Evolutionary conservation across 208 protist species (phyloP), one percentile per base, ranked within the genome.

Genomic region (Acanthamoeba royreba): DNA sequence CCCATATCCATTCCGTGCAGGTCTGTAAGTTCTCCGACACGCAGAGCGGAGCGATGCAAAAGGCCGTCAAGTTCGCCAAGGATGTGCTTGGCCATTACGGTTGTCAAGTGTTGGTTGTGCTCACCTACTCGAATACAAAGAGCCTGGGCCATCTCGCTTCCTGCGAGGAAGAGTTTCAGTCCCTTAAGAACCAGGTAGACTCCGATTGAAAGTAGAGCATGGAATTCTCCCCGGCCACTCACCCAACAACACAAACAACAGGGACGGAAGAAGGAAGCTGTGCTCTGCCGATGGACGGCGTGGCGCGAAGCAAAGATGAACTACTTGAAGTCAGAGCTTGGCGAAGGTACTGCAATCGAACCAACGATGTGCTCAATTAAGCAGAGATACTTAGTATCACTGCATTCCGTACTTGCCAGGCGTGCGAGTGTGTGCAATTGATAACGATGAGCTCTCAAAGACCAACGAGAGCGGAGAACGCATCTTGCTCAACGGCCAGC

Each of bases 11-110:
- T 40, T 25, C 35, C 83, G 17, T 38, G 17, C 42, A 52, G 53
- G 86, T 92, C 28, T 92, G 86, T 55, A 92, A 92, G 58, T 92
- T 92, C 25, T 92, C 86, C 4, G 86, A 92, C 46, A 92, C 86
- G 33, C 86, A 92, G 33, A 92, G 86, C 61, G 47, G 86, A n/a
- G 86, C 86, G 25, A 92, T 92, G 86, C 52, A 92, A 28, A n/a
- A 35, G 31, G 86, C 33, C 9, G 43, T 74, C 49, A n/a, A 28
- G 46, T 92, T 92, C 61, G 53, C 46, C 13, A 40, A 74, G 31
- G 35, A 92, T 35, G 86, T 92, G 52, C 61, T 28, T 17, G 58
- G 25, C 11, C 28, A 31, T 7, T 74, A 92, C 17, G 61, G 42
- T 42, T 74, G 55, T 38, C 49, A 92, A 42, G 79, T 55, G 42